Base-by-base conservation (phyloP, 345 rosid genomes). In the Melaleuca quinquenervia region DNA sequence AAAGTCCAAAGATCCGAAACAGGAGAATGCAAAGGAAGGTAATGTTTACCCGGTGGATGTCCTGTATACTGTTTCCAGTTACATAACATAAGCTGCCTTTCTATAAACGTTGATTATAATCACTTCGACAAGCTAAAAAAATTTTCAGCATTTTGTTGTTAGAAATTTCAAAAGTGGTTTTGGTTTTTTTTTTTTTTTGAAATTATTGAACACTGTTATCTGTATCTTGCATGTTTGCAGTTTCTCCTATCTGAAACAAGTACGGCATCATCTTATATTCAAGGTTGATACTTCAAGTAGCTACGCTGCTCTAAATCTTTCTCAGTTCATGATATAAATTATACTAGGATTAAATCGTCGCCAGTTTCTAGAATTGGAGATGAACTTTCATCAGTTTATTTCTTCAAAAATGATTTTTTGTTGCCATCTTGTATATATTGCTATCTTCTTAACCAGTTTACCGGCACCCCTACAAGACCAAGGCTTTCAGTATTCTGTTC, bases 401-500 rank as follows among this genome's bases (percentile, higher is more conserved):
- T 64, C 41, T 62, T 20, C 48, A 11, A 36, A 6, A 11, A 54
- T 53, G 26, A 32, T 75, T 8, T 45, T 15, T 21, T 53, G 18
- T 52, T 49, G 58, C 53, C 48, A 27, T n/a, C 41, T 50, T 21
- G 56, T 11, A 20, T 9, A 9, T 52, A 50, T 50, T 48, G 7
- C 78, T 75, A 44, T 49, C 44, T 50, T 51, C 60, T 83, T 50
- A 24, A 84, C 44, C 90, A 95, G 98, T 95, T 93, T 83, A 94
- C 91, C 29, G 98, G 98, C 87, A 93, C 96, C 52, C 88, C 91
- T 27, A 85, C 86, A 75, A 96, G 91, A 49, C 98, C 98, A 70
- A 91, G 99, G 89, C 93, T 96, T 20, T 96, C 98, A 8, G 98
- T 97, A 29, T 97, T 97, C 92, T 95, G 98, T 90, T 95, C 98